Evolutionary conservation across 2,329 filamentous ascomycete genomes (phyloP).

Genomic region (Myriosclerotinia curreyana): DNA sequence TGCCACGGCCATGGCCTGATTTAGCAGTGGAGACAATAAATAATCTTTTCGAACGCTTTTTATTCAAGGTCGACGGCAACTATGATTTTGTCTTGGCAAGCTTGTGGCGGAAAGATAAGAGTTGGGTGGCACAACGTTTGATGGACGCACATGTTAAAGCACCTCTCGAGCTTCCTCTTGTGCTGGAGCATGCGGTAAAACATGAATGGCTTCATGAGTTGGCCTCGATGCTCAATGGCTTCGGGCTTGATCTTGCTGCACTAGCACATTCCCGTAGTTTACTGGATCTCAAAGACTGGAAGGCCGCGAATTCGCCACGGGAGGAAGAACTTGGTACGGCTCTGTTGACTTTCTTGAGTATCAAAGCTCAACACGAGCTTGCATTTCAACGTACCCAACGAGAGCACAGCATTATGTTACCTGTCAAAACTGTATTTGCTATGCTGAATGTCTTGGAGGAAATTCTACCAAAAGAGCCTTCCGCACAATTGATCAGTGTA

Average conservation of each 20-base stretch:
- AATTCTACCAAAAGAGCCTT: constrained; percentile 56
- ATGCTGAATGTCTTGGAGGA: constrained; percentile 78
- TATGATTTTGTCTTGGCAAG: constrained; percentile 89
- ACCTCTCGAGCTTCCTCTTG: constrained; percentile 63
- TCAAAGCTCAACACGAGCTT: constrained; percentile 80
- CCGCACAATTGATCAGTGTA: constrained; percentile 70
- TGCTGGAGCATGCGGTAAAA: constrained; percentile 76
- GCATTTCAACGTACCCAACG: constrained; percentile 62
- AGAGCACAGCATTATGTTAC: constrained; percentile 68
- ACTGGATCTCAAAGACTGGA: constrained; percentile 81
- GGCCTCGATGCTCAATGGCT: constrained; percentile 61
- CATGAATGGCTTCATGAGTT: constrained; percentile 83
- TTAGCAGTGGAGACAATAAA: constrained; percentile 73
- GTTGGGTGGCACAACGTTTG: constrained; percentile 79
- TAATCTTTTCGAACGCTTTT: constrained; percentile 77
- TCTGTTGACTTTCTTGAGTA: constrained; percentile 75
- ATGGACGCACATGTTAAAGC: constrained; percentile 72
- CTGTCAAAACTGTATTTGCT: constrained; percentile 79
- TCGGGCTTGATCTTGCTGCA: constrained; percentile 83
- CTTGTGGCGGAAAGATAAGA: constrained; percentile 84
- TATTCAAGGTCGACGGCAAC: constrained; percentile 72
- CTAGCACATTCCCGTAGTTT: constrained; percentile 76
- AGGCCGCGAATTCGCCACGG: constrained; percentile 65
- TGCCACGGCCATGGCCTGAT: constrained; percentile 72
- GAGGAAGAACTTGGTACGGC: constrained; percentile 66